Evolutionary conservation across 169 alveolate species (phyloP).

Genomic region (Cardiosporidium cionae): DNA sequence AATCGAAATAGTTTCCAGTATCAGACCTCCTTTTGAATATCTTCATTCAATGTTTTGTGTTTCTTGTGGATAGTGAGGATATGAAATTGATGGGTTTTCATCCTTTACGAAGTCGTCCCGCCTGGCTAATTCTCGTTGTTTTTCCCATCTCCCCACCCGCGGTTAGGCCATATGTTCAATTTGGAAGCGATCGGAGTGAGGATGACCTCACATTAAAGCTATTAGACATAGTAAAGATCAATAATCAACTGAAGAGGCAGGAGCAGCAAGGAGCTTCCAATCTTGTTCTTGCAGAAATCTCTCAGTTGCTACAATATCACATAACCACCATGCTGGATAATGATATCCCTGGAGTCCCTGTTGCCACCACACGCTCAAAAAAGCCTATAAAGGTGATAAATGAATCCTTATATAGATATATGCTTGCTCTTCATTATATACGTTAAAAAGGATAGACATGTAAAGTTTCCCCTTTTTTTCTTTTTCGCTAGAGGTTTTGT

Average conservation of each 20-base stretch:
- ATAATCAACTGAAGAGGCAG: constrained; percentile 73
- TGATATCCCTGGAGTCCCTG: constrained; percentile 92
- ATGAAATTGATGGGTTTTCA: constrained; percentile 86
- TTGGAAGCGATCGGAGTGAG: constrained; percentile 86
- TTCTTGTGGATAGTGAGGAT: too few species aligned
- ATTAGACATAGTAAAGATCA: constrained; percentile 88
- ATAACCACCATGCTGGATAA: constrained; percentile 94
- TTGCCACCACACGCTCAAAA: constrained; percentile 88
- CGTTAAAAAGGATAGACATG: too few species aligned
- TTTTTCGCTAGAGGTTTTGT: neutral
- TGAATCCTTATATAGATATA: neutral
- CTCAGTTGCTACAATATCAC: constrained; percentile 84
- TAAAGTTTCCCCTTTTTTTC: neutral
- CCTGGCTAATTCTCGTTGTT: constrained; percentile 87
- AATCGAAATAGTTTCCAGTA: too few species aligned
- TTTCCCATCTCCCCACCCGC: constrained; percentile 99
- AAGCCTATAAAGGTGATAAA: constrained; percentile 82
- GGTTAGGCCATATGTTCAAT: constrained; percentile 94
- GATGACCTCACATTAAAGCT: constrained; percentile 96
- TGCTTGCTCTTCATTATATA: neutral
- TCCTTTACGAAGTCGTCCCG: constrained; percentile 85
- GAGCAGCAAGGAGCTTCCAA: constrained; percentile 80
- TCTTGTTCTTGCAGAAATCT: constrained; percentile 82
- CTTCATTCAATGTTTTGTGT: neutral
- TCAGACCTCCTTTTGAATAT: too few species aligned